phyloP scores from a whole-genome alignment of 129 eudicot species.

The Tanacetum coccineum region DNA sequence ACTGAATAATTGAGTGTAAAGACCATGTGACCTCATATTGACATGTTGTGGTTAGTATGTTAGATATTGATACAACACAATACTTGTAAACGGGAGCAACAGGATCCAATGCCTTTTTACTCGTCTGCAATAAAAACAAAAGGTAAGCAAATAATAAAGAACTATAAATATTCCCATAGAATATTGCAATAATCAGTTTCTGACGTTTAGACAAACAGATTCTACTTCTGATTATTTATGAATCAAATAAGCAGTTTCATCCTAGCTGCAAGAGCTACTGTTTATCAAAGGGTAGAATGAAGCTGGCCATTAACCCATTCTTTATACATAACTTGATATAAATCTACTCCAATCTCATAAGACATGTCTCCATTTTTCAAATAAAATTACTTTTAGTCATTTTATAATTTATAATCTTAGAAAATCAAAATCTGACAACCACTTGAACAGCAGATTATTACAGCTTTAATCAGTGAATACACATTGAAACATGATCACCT shows the following conservation, averaged over 20 bases:
- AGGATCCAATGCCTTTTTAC: conserved; percentile 83
- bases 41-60: conserved; percentile 96
- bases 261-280: background rate
- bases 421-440: background rate
- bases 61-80: conserved; percentile 80
- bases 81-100: conserved; percentile 95
- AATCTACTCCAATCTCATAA: background rate
- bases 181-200: background rate
- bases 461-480: background rate
- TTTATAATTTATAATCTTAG: background rate
- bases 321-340: background rate
- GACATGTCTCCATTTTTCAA: conserved; percentile 4
- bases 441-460: background rate
- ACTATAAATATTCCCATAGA: background rate
- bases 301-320: background rate
- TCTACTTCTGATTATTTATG: background rate
- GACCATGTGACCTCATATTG: conserved; percentile 78
- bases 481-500: background rate
- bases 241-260: background rate
- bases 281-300: background rate
- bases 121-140: conserved; percentile 48
- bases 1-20: background rate
- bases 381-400: background rate
- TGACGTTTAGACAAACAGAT: background rate
- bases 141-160: background rate